Conservation (phyloP, 2,329 filamentous ascomycete species). For the Sporothrix pallida region DNA sequence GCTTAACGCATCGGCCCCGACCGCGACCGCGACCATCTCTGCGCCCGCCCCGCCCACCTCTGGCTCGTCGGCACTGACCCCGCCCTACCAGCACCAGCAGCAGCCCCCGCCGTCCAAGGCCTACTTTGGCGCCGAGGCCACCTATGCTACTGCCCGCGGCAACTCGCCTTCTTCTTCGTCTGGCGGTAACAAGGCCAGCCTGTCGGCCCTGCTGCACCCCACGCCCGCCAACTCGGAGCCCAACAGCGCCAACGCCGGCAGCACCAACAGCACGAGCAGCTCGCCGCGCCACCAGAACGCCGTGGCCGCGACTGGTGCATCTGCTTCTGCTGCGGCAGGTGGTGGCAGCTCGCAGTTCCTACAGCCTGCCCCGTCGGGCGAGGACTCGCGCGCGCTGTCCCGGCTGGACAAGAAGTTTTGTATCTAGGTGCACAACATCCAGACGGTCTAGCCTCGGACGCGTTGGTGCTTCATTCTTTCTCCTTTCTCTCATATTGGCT, state of each 20-base stretch:
- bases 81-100: constrained; percentile 44
- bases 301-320: neutral
- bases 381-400: constrained; percentile 38
- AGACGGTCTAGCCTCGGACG: neutral
- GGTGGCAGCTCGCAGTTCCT: constrained; percentile 33
- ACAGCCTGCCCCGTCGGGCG: constrained; percentile 38
- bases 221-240: constrained; percentile 54
- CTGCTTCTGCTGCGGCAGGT: neutral
- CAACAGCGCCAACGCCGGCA: constrained; percentile 47
- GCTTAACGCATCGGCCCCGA: constrained; percentile 10
- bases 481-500: neutral
- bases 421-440: constrained; percentile 34
- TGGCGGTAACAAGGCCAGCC: constrained; percentile 50
- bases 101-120: constrained; percentile 53
- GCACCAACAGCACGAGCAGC: constrained; percentile 52
- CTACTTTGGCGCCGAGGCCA: constrained; percentile 44
- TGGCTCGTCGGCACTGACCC: constrained; percentile 30
- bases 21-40: neutral
- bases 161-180: constrained; percentile 15
- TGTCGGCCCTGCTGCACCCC: constrained; percentile 58
- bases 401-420: constrained; percentile 43
- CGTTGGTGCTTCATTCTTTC: neutral
- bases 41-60: neutral
- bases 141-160: constrained; percentile 39
- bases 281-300: constrained; percentile 52